phyloP scores from a whole-genome alignment of 352 stramenopile species.

The Vaucheria bursata region DNA sequence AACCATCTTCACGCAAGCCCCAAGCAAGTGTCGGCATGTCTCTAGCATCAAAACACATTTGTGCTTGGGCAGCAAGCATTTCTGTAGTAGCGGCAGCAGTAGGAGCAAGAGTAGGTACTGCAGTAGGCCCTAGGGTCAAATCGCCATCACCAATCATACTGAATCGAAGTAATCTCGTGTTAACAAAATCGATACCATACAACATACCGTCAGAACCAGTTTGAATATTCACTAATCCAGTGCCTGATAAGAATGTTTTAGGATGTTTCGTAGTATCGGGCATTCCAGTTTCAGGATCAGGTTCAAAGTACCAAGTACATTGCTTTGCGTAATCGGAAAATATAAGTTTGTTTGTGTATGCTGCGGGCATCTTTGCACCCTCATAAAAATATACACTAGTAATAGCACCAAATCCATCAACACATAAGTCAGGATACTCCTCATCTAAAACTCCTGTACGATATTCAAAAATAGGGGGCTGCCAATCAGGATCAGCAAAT shows the following conservation, averaged over 20 bases:
- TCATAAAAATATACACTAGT: background rate
- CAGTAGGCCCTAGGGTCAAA: background rate
- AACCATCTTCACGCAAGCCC: background rate
- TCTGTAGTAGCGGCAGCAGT: background rate
- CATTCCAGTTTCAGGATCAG: background rate
- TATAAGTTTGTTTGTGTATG: background rate
- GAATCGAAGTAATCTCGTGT: background rate
- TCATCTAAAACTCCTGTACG: background rate
- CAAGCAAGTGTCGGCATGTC: background rate
- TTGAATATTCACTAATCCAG: background rate
- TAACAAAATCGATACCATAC: conserved; percentile 5
- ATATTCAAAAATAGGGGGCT: background rate
- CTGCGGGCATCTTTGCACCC: background rate
- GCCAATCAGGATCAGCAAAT: background rate
- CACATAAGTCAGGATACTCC: background rate
- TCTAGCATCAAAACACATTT: background rate
- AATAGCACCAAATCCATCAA: background rate
- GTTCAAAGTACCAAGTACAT: conserved; percentile 8
- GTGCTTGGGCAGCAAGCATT: background rate
- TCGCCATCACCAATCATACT: background rate
- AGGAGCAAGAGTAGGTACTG: background rate
- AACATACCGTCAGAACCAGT: background rate
- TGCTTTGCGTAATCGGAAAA: conserved; percentile 11
- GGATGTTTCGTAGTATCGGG: background rate
- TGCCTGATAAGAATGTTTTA: background rate